Base-by-base conservation (phyloP, 208 protist species). In the Leishmania major region DNA sequence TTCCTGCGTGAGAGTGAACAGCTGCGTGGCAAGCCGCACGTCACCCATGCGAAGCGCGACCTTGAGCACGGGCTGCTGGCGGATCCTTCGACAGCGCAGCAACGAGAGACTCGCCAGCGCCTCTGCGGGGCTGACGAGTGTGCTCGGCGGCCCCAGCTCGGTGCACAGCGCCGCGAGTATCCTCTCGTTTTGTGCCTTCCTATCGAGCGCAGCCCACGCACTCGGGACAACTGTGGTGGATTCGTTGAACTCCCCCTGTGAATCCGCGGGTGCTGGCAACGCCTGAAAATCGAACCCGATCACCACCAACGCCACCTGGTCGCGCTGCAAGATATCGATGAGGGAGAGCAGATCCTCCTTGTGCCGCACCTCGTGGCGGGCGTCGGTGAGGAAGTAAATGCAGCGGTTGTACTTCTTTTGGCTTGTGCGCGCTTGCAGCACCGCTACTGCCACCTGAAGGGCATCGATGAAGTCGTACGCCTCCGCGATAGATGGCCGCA, bases 321-420 rank as follows among this genome's bases (percentile, higher is more conserved):
- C 81, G 31, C 53, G 60, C 59, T 79, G 77, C 37, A 97, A 87
- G 28, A 82, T 81, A 25, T 94, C 25, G 28, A 91, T 60, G 5
- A 98, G 73, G 15, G 70, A 35, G 13, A 73, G 64, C 35, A 98
- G 71, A 37, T 94, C 94, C n/a, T 89, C 82, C 84, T 93, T 96
- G 79, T 87, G 85, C 37, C 66, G 45, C 31, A 98, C 95, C 13
- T 86, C 84, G 55, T 92, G 86, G n/a, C 84, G 82, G 2, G 92
- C 93, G 51, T 98, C 95, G 0, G 96, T 98, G 53, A 98, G 64
- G 28, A 98, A 81, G 82, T 96, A 98, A 31, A 99, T 92, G 77
- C 89, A 77, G 31, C 94, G 91, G n/a, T 79, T 71, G 78, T 91
- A 96, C 75, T 90, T 89, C 40, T 86, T 90, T 10, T 88, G 89